Base-by-base conservation (phyloP, 257 asterid species). In the Nicotiana tabacum region DNA sequence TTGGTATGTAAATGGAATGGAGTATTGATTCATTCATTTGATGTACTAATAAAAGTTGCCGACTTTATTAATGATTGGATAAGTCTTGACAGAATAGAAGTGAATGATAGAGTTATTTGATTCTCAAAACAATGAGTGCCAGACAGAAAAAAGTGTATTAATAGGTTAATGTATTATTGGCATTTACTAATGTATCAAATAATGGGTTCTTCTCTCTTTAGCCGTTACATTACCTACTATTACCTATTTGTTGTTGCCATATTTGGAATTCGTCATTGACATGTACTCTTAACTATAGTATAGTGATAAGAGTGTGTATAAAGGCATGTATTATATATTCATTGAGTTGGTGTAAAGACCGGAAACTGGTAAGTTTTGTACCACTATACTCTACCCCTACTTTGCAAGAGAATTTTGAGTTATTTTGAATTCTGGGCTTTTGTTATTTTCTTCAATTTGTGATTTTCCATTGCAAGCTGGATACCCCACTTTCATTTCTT, bases 351-450 rank as follows among this genome's bases (percentile, higher is more conserved):
- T 0, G 48, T 43, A 43, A 43, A 43, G 1, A 43, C 11, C 6
- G 37, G 6, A 33, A 43, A 8, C 11, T 0, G 37, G 37, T 43
- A 8, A 7, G 10, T 43, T 43, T 8, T 43, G 1, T 7, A 43
- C 48, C 10, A 39, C 35, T 33, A 0, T 2, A 43, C 48, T 43
- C 48, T 43, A 2, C 11, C 43, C 82, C 81, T 85, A 70, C 87
- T 24, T 53, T 81, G 82, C 65, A 85, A 76, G 87, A 61, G 80
- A 74, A 79, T 83, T 78, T 58, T 81, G 82, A 77, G 69, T 84
- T 81, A 79, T 83, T 78, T 58, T 81, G 82, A 80, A 68, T 84
- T 81, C 79, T 87, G 88, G 89, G 88, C 82, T 77, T 18, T 58
- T 55, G 29, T 29, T 78, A 24, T 83, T 86, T 83, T 82, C 79